A percentile compares a stretch with the other conserved stretches of the same genome.
Conservation (phyloP, 23 red algal species). For the Cyanidiococcus yangmingshanensis region DNA sequence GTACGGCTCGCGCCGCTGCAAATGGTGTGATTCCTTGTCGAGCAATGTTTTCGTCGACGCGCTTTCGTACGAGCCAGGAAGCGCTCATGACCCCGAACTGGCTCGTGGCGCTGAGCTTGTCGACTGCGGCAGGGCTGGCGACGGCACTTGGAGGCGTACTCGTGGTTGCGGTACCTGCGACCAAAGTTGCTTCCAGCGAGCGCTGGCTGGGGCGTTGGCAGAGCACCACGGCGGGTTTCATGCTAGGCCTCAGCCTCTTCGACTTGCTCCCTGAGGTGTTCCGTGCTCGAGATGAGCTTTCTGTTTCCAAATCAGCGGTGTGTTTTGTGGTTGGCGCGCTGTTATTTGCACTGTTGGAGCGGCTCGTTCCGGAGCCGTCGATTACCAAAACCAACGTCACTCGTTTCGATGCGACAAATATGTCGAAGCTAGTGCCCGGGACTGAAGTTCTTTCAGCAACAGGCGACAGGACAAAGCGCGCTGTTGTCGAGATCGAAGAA, state of each 20-base stretch:
- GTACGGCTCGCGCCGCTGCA: too few species aligned
- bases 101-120: constrained; percentile 29
- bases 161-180: constrained; percentile 9
- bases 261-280: constrained; percentile 56
- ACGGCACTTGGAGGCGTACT: constrained; percentile 45
- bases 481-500: background rate
- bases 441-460: background rate
- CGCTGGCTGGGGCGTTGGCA: constrained; percentile 48
- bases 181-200: background rate
- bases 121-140: constrained; percentile 44
- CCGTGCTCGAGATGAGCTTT: background rate
- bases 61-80: too few species aligned
- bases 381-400: too few species aligned
- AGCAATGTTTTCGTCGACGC: too few species aligned
- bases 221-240: constrained; percentile 69
- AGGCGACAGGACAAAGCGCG: background rate
- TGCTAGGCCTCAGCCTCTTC: constrained; percentile 47
- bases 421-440: background rate
- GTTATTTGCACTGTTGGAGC: constrained; percentile 31
- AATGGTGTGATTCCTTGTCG: too few species aligned
- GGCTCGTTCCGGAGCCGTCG: constrained; percentile 57
- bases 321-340: constrained; percentile 28
- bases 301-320: background rate
- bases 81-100: background rate
- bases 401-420: background rate